Conservation (phyloP, 352 stramenopile genomes). For the Phytopythium litorale region DNA sequence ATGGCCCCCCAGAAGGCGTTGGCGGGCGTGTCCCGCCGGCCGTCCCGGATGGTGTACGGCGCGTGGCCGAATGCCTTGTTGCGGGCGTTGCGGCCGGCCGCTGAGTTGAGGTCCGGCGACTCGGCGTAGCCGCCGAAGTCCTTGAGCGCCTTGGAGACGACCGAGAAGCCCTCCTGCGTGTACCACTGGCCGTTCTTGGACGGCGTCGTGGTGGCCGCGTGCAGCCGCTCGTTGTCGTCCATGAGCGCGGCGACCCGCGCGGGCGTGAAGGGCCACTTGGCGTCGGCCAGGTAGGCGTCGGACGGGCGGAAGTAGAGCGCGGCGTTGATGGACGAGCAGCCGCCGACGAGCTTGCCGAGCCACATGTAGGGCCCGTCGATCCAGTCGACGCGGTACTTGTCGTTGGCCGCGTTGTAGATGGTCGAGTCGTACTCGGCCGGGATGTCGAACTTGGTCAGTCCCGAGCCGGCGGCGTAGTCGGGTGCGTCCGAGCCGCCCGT, state of each 20-base stretch:
- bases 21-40: constrained; percentile 45
- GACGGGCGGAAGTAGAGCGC: constrained; percentile 77
- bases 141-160: constrained; percentile 35
- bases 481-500: constrained; percentile 42
- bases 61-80: constrained; percentile 52
- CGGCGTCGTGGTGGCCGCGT: constrained; percentile 42
- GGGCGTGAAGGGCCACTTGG: constrained; percentile 48
- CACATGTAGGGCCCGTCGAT: constrained; percentile 42
- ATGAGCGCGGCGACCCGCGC: constrained; percentile 62
- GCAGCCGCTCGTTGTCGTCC: constrained; percentile 39
- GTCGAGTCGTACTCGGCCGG: constrained; percentile 51
- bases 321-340: constrained; percentile 80
- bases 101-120: constrained; percentile 39
- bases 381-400: constrained; percentile 51
- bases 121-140: constrained; percentile 31
- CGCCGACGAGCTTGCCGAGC: constrained; percentile 76
- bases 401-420: constrained; percentile 36
- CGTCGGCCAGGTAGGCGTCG: constrained; percentile 38
- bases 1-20: constrained; percentile 47
- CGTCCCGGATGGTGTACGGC: constrained; percentile 50
- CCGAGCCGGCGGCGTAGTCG: constrained; percentile 31
- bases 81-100: constrained; percentile 44
- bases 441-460: constrained; percentile 67
- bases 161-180: constrained; percentile 45
- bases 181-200: constrained; percentile 47